phyloP scores from a whole-genome alignment of 106 monocot species.

The Phalaenopsis aphrodite region DNA sequence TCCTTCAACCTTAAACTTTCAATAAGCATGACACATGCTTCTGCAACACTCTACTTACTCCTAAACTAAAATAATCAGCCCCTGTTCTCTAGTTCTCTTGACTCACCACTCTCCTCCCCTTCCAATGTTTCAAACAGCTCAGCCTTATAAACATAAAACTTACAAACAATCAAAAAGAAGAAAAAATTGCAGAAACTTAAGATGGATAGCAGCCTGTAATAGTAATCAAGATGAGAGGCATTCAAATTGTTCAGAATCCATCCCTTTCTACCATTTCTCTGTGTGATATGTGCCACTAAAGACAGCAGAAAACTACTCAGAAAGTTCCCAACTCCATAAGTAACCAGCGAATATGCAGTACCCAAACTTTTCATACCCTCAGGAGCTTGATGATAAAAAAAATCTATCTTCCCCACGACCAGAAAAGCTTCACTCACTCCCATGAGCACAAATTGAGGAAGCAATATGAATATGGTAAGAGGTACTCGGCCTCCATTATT shows the following conservation, averaged over 20 bases:
- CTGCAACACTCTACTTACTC: not conserved
- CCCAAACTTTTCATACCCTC: conserved; percentile 17
- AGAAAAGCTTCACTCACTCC: conserved; percentile 11
- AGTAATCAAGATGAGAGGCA: conserved; percentile 33
- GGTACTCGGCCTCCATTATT: conserved; percentile 6
- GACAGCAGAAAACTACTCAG: conserved; percentile 6
- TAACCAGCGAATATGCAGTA: not conserved
- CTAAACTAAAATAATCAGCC: not conserved
- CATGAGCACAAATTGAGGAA: conserved; percentile 13
- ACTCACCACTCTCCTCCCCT: not conserved
- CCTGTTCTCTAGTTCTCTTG: not conserved
- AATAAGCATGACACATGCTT: not conserved
- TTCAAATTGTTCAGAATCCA: conserved; percentile 34
- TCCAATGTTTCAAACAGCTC: conserved; percentile 14
- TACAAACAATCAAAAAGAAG: conserved; percentile 20
- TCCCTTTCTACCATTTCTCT: conserved; percentile 15
- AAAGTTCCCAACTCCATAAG: conserved; percentile 6
- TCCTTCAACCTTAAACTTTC: not conserved
- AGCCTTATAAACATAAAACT: conserved; percentile 18
- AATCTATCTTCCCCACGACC: conserved; percentile 7
- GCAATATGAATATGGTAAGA: conserved; percentile 11
- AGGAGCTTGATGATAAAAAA: conserved; percentile 12
- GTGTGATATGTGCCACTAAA: conserved; percentile 8
- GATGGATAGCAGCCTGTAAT: conserved; percentile 23
- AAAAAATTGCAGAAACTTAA: conserved; percentile 21